Conservation (phyloP, 2,329 filamentous ascomycete genomes). For the Apiospora koreana region DNA sequence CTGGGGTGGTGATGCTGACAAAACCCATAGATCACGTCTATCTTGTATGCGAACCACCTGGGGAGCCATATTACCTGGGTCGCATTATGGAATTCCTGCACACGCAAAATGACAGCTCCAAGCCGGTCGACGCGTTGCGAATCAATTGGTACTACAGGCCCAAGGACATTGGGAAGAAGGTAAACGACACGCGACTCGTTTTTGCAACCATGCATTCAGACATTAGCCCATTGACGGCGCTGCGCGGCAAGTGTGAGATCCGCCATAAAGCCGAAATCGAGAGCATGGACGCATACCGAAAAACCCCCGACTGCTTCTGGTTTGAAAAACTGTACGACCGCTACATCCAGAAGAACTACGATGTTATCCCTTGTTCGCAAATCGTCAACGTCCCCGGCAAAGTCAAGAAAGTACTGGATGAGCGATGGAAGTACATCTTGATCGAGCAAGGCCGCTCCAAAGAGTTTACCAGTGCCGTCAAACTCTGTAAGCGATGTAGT, state of each 20-base stretch:
- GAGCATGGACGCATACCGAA: slow-evolving; percentile 81
- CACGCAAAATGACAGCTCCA: slow-evolving; percentile 69
- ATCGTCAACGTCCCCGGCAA: slow-evolving; percentile 96
- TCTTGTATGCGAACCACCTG: slow-evolving; percentile 93
- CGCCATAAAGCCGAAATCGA: slow-evolving; percentile 84
- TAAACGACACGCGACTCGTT: slow-evolving; percentile 85
- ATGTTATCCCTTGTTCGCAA: slow-evolving; percentile 86
- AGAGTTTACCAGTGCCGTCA: slow-evolving; percentile 93
- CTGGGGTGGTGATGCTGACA: slow-evolving; percentile 17
- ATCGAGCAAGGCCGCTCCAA: slow-evolving; percentile 93
- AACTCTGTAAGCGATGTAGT: slow-evolving; percentile 90
- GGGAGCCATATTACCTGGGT: slow-evolving; percentile 95
- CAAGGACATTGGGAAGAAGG: slow-evolving; percentile 91
- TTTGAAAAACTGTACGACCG: slow-evolving; percentile 97
- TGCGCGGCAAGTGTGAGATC: slow-evolving; percentile 93
- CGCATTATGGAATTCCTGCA: slow-evolving; percentile 99
- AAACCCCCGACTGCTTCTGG: slow-evolving; percentile 86
- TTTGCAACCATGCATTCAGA: slow-evolving; percentile 99
- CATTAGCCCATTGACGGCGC: slow-evolving; percentile 84
- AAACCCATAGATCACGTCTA: slow-evolving; percentile 72
- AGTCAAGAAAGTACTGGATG: slow-evolving; percentile 93
- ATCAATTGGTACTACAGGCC: slow-evolving; percentile 99
- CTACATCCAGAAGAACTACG: slow-evolving; percentile 97
- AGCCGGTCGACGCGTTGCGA: slow-evolving; percentile 81
- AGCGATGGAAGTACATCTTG: slow-evolving; percentile 94